These are phyloP conservation scores for Boletus eberwhitei DNA, from an alignment of 768 basidiomycete species.

Conservation along the genomic window DNA sequence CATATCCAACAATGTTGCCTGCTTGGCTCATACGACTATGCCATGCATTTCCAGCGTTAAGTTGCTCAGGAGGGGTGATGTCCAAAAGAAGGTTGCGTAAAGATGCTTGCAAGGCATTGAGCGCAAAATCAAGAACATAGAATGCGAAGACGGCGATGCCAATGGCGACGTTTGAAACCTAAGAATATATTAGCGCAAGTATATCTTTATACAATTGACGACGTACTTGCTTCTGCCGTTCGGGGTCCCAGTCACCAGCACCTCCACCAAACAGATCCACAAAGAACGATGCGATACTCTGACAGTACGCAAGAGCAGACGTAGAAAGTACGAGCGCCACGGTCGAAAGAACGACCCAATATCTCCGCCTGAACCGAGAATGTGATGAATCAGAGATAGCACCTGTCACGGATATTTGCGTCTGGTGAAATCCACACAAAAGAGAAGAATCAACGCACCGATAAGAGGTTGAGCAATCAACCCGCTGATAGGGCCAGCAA, in stretches of 20 bases:
- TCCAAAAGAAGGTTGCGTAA: conserved; percentile 92
- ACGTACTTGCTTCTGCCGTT: conserved; percentile 57
- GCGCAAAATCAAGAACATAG: conserved; percentile 94
- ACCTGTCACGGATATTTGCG: conserved; percentile 43
- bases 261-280: conserved; percentile 77
- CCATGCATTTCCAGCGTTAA: conserved; percentile 96
- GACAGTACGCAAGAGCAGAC: conserved; percentile 78
- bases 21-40: conserved; percentile 94
- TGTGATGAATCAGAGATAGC: conserved; percentile 93
- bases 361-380: conserved; percentile 86
- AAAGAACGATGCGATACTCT: conserved; percentile 63
- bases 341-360: conserved; percentile 92
- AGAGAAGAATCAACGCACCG: conserved; percentile 44
- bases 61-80: conserved; percentile 81
- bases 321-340: conserved; percentile 75
- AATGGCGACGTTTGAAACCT: conserved; percentile 74
- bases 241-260: conserved; percentile 85
- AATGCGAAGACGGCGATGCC: conserved; percentile 85
- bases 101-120: conserved; percentile 93
- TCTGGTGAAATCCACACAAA: neutral
- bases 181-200: neutral
- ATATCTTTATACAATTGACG: neutral
- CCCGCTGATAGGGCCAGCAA: conserved; percentile 92
- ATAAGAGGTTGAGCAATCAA: conserved; percentile 96
- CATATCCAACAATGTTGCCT: conserved; percentile 95